Percentiles rank a stretch among this genome's conserved stretches.
Conservation (phyloP, 2,329 filamentous ascomycete genomes). For the Exophiala aquamarina region DNA sequence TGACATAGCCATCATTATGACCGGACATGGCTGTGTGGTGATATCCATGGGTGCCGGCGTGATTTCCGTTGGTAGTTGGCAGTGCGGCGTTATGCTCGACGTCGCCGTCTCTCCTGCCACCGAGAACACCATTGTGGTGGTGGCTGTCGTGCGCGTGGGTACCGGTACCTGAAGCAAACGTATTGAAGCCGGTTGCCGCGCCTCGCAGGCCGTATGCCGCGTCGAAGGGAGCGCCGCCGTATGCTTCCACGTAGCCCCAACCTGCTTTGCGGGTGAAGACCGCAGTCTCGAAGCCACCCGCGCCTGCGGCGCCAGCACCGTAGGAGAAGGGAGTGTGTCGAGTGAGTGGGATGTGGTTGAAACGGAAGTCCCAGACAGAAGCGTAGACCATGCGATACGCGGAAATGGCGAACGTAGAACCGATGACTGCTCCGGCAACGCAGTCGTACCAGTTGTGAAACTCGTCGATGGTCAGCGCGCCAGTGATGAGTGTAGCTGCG, state of each 20-base stretch:
- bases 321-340: conserved; percentile 58
- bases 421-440: conserved; percentile 65
- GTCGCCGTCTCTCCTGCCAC: conserved; percentile 12
- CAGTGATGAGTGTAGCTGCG: conserved; percentile 66
- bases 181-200: conserved; percentile 22
- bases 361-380: conserved; percentile 67
- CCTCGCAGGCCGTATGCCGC: conserved; percentile 32
- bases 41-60: not conserved
- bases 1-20: not conserved
- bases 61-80: not conserved
- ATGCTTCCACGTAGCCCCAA: conserved; percentile 54
- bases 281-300: conserved; percentile 51
- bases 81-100: conserved; percentile 20
- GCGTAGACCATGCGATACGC: conserved; percentile 69
- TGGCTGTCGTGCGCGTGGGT: not conserved
- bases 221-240: conserved; percentile 45
- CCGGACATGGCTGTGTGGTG: not conserved
- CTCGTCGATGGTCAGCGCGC: conserved; percentile 69
- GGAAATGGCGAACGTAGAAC: conserved; percentile 64
- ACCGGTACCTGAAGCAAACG: conserved; percentile 10
- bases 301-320: conserved; percentile 36
- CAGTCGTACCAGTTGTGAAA: conserved; percentile 76
- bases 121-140: not conserved
- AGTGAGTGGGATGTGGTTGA: conserved; percentile 65
- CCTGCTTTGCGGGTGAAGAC: conserved; percentile 61